Conservation (phyloP, 352 stramenopile species). For the Thalassiosira mediterranea region DNA sequence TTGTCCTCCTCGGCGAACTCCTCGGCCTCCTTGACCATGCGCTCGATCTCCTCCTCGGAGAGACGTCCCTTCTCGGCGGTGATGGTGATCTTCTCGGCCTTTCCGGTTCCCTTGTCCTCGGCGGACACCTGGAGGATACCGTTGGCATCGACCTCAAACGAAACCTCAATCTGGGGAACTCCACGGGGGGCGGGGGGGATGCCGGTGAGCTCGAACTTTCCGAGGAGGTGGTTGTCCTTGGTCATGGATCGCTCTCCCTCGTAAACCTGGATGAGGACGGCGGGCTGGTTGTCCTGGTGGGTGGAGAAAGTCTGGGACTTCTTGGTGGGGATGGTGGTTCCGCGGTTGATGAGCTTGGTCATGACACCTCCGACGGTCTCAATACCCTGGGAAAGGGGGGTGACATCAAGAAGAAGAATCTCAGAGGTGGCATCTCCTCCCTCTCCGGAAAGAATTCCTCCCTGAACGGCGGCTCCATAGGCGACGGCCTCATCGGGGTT, state of each 20-base stretch:
- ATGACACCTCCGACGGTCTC: conserved; percentile 96
- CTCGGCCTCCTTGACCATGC: conserved; percentile 98
- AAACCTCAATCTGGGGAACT: conserved; percentile 97
- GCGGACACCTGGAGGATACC: conserved; percentile 98
- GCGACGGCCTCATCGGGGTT: conserved; percentile 97
- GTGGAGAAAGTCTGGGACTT: conserved; percentile 98
- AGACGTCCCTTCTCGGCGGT: conserved; percentile 98
- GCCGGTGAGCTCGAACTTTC: conserved; percentile 98
- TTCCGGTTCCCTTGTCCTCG: conserved; percentile 98
- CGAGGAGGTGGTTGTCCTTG: conserved; percentile 98
- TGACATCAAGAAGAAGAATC: conserved; percentile 93
- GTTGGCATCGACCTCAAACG: conserved; percentile 99
- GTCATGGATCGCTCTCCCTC: conserved; percentile 99
- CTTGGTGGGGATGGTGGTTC: conserved; percentile 97
- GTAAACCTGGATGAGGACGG: conserved; percentile 94
- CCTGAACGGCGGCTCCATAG: conserved; percentile 96
- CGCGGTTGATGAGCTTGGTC: conserved; percentile 96
- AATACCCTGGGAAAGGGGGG: conserved; percentile 94
- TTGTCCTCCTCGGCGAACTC: conserved; percentile 99
- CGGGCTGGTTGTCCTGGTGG: conserved; percentile 96
- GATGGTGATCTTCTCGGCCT: conserved; percentile 98
- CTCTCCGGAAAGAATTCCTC: conserved; percentile 92
- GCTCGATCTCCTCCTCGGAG: conserved; percentile 98
- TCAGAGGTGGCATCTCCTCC: conserved; percentile 92
- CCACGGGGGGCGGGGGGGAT: conserved; percentile 97